Conservation (phyloP, 768 basidiomycete genomes). For the Agaricus blazei region DNA sequence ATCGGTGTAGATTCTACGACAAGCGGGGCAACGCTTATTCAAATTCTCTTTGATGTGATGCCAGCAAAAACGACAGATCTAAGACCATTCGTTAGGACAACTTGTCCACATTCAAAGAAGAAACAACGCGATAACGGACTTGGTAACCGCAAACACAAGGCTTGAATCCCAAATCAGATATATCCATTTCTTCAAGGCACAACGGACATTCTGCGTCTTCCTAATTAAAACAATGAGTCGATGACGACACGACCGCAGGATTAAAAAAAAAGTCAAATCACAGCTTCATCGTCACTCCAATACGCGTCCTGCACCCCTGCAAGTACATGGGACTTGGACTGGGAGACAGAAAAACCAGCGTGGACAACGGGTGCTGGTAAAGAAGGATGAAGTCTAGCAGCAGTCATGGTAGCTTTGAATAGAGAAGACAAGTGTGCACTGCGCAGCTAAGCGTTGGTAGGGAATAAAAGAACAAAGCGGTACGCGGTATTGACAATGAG, state of each 20-base stretch:
- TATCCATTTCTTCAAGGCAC: constrained; percentile 98
- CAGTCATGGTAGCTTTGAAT: constrained; percentile 5
- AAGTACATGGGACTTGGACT: constrained; percentile 81
- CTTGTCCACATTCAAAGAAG: not conserved
- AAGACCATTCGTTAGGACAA: constrained; percentile 10
- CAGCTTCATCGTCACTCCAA: constrained; percentile 90
- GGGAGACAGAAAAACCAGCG: constrained; percentile 62
- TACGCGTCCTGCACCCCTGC: constrained; percentile 95
- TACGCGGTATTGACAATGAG: constrained; percentile 25
- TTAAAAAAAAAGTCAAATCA: constrained; percentile 28
- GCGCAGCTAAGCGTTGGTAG: constrained; percentile 13
- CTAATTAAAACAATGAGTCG: constrained; percentile 34
- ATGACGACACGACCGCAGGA: not conserved
- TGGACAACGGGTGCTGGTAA: constrained; percentile 73
- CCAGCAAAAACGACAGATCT: constrained; percentile 99
- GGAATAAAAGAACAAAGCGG: constrained; percentile 10
- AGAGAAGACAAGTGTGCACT: constrained; percentile 14
- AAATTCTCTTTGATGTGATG: constrained; percentile 96
- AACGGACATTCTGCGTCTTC: constrained; percentile 98
- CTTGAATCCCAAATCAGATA: constrained; percentile 98
- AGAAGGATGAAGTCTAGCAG: constrained; percentile 38
- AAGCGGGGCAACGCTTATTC: constrained; percentile 95
- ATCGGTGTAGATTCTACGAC: constrained; percentile 88
- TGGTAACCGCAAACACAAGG: constrained; percentile 99
- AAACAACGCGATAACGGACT: constrained; percentile 34